These are phyloP conservation scores for Penicillium sp. DNA, from an alignment of 2,329 filamentous ascomycete species.

Conservation along the genomic window DNA sequence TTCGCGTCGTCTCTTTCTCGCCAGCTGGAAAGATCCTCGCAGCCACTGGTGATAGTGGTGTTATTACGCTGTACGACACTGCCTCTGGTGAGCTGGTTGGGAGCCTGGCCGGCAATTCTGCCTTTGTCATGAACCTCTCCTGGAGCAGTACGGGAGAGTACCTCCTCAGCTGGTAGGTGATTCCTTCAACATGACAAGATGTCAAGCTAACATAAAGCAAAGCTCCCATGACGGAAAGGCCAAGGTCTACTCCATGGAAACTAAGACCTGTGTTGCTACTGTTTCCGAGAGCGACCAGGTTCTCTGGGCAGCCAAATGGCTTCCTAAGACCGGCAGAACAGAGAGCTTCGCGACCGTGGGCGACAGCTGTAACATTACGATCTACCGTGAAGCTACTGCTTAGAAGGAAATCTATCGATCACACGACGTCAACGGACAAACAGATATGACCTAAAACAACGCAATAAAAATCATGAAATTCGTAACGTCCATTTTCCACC, in stretches of 20 bases:
- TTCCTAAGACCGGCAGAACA: constrained; percentile 66
- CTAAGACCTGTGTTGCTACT: constrained; percentile 82
- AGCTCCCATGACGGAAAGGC: constrained; percentile 87
- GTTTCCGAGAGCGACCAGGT: constrained; percentile 87
- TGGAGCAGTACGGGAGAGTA: constrained; percentile 95
- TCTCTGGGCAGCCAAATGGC: constrained; percentile 82
- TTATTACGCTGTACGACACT: constrained; percentile 92
- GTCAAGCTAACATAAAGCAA: constrained; percentile 14
- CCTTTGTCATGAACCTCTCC: constrained; percentile 88
- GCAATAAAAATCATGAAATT: constrained; percentile 19
- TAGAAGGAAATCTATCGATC: constrained; percentile 35
- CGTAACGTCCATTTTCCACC: neutral
- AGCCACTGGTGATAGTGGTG: constrained; percentile 82
- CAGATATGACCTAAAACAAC: constrained; percentile 8
- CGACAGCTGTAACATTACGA: constrained; percentile 72
- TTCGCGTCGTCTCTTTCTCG: constrained; percentile 84
- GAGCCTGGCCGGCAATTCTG: constrained; percentile 75
- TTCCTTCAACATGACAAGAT: neutral
- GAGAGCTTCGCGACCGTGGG: constrained; percentile 79
- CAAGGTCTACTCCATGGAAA: constrained; percentile 93
- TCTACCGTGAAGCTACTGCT: constrained; percentile 80
- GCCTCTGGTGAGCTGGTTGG: constrained; percentile 89
- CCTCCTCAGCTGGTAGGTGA: constrained; percentile 72
- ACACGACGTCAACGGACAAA: constrained; percentile 11
- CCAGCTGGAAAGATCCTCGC: constrained; percentile 82